Evolutionary conservation across 495 filamentous ascomycete genomes (phyloP), one percentile per base, ranked within the genome.

Genomic region (Penicillium waksmanii): DNA sequence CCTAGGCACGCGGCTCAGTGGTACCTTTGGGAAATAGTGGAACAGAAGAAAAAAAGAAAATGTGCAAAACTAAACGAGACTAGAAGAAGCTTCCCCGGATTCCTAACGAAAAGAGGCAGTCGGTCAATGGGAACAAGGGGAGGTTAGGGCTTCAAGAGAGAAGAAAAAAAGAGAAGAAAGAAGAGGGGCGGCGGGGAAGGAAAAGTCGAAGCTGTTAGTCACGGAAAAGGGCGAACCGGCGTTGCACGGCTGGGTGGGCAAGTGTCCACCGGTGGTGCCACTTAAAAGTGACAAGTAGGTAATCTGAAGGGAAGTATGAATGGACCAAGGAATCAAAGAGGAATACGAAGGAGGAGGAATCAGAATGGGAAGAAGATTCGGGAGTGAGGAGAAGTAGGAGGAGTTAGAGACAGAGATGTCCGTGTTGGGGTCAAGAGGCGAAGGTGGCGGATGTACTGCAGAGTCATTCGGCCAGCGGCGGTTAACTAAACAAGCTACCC

Each of bases 181-280:
- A 42, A 57, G 67, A 61, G 60, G 69, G 67, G 68, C 57, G 62
- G 67, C 60, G 65, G 68, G 70, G 62, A 63, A 60, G 58, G 56
- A 51, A 44, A 48, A 36, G 60, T 44, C 40, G 58, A 75, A 77
- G 68, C 70, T 78, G 73, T 80, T 80, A 80, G 77, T 80, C 76
- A 80, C 73, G 67, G 72, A 80, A 74, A 68, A 64, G 68, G 58
- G 53, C 62, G 67, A 65, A 43, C 71, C 71, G 66, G 62, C 60
- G 65, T 74, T 61, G 65, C 51, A 56, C 59, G 53, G 52, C 33
- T n/a, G 27, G 48, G 54, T 50, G 60, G 52, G 55, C 56, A 36
- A 18, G 50, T 56, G 51, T 54, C 55, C 43, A 38, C 55, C 48
- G 46, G 44, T 53, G 44, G 44, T 27, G 46, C 46, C 46, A 48